Base-by-base conservation (phyloP, 1,284 basidiomycete species). In the Limonomyces culmigenus region DNA sequence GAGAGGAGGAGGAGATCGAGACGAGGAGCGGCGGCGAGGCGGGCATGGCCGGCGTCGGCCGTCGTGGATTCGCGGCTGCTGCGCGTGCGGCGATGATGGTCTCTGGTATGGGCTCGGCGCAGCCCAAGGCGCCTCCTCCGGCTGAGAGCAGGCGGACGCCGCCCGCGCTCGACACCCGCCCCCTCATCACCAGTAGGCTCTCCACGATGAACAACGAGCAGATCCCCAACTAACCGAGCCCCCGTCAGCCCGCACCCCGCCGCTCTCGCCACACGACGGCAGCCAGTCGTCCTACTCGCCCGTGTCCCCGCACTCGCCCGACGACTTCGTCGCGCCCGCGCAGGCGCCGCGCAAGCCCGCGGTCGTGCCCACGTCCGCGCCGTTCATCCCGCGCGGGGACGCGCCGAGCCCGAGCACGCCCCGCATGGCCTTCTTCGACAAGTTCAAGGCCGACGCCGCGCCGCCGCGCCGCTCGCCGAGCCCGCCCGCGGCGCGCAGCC, bases 1-100 rank as follows among this genome's bases (percentile, higher is more conserved):
- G n/a, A n/a, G n/a, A n/a, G n/a, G n/a, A n/a, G n/a, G n/a, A n/a
- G n/a, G n/a, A n/a, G n/a, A n/a, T n/a, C 4, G 72, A 86, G 47
- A 86, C 83, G 12, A 73, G 75, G 46, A 67, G 51, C 6, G 85
- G 84, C 3, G 85, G 84, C 2, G 74, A 67, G 42, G 84, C 84
- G 4, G 86, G 86, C 0, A 89, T 89, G 85, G 86, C 86, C 1
- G 86, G 86, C 13, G 85, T 91, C 2, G 86, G 86, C 3, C 60
- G 86, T 41, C 62, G 86, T 42, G 86, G 81, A 0, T 89, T 91
- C 43, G 79, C 77, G 2, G 81, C 85, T 5, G 84, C 71, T 5
- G 77, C 81, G 25, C 63, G 72, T 29, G 74, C 74, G 0, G 79
- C 76, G 2, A 65, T 80, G 66, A 66, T n/a, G n/a, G n/a, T 76